These are phyloP conservation scores for Corynascus novoguineensis DNA, from an alignment of 495 filamentous ascomycete species.

Conservation along the genomic window DNA sequence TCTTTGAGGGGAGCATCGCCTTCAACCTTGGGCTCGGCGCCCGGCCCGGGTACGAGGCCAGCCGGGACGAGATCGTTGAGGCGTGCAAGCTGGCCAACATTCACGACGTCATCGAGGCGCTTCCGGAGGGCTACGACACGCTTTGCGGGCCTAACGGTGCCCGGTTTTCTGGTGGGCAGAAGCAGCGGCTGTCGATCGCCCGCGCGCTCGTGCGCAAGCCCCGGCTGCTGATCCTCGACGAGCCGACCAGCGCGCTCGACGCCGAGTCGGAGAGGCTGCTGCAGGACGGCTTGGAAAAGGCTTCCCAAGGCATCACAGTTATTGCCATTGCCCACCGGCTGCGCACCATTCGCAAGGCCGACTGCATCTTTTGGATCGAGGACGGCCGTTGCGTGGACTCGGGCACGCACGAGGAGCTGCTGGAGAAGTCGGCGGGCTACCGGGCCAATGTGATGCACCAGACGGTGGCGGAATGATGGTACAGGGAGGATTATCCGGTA, in stretches of 20 bases:
- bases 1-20: conserved; percentile 47
- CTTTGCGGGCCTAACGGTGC: conserved; percentile 46
- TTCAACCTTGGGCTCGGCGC: conserved; percentile 54
- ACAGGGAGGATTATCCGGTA: neutral
- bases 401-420: conserved; percentile 63
- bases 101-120: conserved; percentile 49
- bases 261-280: conserved; percentile 62
- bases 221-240: conserved; percentile 75
- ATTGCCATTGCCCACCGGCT: conserved; percentile 79
- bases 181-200: conserved; percentile 71
- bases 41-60: conserved; percentile 35
- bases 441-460: conserved; percentile 48
- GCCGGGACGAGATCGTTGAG: conserved; percentile 47
- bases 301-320: conserved; percentile 66
- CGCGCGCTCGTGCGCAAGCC: conserved; percentile 73
- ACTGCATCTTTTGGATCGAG: conserved; percentile 72
- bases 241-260: conserved; percentile 78
- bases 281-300: conserved; percentile 66
- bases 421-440: conserved; percentile 55
- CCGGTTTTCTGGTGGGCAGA: conserved; percentile 53
- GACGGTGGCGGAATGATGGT: conserved; percentile 18
- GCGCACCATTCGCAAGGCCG: conserved; percentile 67
- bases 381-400: conserved; percentile 58
- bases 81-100: conserved; percentile 55
- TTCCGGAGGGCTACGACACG: conserved; percentile 61